Percentiles rank a stretch among this genome's conserved stretches.
phyloP scores from a whole-genome alignment of 176 grass and related monocot genomes.

The Aechmea fasciata region DNA sequence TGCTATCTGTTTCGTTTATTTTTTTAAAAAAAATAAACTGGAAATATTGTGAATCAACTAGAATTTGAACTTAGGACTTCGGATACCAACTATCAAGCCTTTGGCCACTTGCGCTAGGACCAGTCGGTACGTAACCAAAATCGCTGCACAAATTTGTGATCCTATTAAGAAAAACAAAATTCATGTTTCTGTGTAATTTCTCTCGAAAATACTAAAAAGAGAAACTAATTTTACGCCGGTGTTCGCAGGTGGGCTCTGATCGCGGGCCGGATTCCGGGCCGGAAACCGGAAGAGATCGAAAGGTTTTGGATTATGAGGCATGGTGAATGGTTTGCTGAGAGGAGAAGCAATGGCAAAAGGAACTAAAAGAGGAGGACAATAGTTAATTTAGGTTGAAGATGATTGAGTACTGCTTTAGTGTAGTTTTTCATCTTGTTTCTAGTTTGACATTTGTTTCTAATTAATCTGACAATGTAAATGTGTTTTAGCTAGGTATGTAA shows the following conservation, averaged over 20 bases:
- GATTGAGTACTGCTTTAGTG: not conserved
- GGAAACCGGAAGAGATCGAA: conserved; percentile 48
- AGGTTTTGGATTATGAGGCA: conserved; percentile 47
- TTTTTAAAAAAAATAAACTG: no score
- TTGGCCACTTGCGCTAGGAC: no score
- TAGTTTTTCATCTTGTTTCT: not conserved
- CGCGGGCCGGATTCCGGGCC: conserved; percentile 54
- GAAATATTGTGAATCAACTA: no score
- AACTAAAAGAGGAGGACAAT: not conserved
- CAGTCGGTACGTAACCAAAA: no score
- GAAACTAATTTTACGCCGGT: not conserved
- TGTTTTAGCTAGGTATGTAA: no score
- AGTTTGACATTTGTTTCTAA: not conserved
- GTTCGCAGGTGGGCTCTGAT: conserved; percentile 46
- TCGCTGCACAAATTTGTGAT: no score
- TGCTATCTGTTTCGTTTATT: no score
- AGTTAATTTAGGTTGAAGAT: not conserved
- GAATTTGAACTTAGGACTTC: no score
- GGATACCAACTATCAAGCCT: no score
- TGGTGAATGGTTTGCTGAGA: conserved; percentile 14
- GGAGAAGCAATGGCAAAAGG: not conserved
- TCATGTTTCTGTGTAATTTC: not conserved
- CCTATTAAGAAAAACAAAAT: not conserved
- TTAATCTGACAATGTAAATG: no score
- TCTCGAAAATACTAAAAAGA: not conserved